Evolutionary conservation across 768 basidiomycete species (phyloP).

Genomic region (Boletus edulis): DNA sequence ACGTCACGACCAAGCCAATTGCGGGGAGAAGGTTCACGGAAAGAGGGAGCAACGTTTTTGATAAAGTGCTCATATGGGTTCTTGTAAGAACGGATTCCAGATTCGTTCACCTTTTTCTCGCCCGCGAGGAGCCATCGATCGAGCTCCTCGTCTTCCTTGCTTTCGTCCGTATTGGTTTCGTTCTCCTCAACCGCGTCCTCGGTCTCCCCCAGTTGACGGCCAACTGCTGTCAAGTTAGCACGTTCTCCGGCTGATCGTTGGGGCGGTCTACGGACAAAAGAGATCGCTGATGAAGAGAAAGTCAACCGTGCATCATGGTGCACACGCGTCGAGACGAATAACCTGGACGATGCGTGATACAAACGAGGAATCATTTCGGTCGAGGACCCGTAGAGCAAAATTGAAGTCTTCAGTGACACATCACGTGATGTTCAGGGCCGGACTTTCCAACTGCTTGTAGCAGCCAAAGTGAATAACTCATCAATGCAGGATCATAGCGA

Average conservation of each 20-base stretch:
- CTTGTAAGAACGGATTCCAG: slow-evolving; percentile 14
- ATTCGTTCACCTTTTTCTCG: slow-evolving; percentile 16
- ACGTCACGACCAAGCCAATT: slow-evolving; percentile 63
- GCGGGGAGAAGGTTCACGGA: slow-evolving; percentile 37
- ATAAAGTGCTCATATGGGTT: slow-evolving; percentile 18
- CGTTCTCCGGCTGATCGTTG: slow-evolving; percentile 6
- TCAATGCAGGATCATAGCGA: neutral
- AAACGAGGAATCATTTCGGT: slow-evolving; percentile 25
- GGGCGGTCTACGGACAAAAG: slow-evolving; percentile 9
- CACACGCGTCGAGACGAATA: slow-evolving; percentile 7
- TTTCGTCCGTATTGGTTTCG: neutral
- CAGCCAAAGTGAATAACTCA: no score
- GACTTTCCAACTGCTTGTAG: neutral
- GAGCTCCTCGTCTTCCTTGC: slow-evolving; percentile 12
- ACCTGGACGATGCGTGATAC: slow-evolving; percentile 10
- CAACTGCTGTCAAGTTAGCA: neutral
- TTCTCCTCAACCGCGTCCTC: slow-evolving; percentile 7
- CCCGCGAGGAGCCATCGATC: slow-evolving; percentile 17
- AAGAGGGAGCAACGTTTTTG: slow-evolving; percentile 19
- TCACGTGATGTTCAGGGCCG: slow-evolving; percentile 30
- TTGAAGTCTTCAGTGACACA: neutral
- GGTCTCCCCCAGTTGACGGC: neutral
- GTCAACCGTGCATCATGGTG: slow-evolving; percentile 10
- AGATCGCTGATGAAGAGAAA: slow-evolving; percentile 22
- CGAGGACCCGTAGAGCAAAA: slow-evolving; percentile 10